Conservation (phyloP, 1,139 yeast genomes). For the Geotrichum reessii region DNA sequence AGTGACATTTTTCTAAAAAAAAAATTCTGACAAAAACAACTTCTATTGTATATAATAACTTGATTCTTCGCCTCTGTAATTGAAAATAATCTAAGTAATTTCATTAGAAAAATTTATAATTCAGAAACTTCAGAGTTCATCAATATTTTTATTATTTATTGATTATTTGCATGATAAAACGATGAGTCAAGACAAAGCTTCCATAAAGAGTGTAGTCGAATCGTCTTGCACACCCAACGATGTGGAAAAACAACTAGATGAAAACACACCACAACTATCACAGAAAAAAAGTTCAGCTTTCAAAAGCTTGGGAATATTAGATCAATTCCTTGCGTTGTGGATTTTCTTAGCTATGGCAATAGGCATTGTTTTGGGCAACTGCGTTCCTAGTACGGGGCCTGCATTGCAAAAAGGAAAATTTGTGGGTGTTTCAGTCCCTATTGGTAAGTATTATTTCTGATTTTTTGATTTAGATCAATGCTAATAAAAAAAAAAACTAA, state of each 20-base stretch:
- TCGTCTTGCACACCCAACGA: neutral
- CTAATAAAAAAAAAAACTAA: neutral
- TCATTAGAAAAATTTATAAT: no score
- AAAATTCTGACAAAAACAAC: neutral
- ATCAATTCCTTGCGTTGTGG: slow-evolving; percentile 31
- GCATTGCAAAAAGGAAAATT: slow-evolving; percentile 28
- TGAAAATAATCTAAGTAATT: no score
- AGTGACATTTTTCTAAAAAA: neutral
- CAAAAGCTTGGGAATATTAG: slow-evolving; percentile 23
- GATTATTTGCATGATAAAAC: no score
- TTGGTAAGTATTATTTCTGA: slow-evolving; percentile 21
- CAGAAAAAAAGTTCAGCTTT: slow-evolving; percentile 1
- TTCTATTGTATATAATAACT: no score
- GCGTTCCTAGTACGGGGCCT: slow-evolving; percentile 27
- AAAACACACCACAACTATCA: neutral
- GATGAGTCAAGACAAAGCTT: neutral
- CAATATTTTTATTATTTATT: no score
- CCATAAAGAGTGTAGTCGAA: no score
- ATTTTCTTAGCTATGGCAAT: slow-evolving; percentile 31
- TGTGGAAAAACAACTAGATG: neutral
- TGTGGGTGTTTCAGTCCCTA: slow-evolving; percentile 39
- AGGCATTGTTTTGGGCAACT: slow-evolving; percentile 34
- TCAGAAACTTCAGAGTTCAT: no score
- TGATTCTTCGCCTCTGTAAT: neutral
- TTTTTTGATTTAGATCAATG: neutral